These are phyloP conservation scores for Harrya chromipes DNA, from an alignment of 768 basidiomycete genomes.

Conservation along the genomic window DNA sequence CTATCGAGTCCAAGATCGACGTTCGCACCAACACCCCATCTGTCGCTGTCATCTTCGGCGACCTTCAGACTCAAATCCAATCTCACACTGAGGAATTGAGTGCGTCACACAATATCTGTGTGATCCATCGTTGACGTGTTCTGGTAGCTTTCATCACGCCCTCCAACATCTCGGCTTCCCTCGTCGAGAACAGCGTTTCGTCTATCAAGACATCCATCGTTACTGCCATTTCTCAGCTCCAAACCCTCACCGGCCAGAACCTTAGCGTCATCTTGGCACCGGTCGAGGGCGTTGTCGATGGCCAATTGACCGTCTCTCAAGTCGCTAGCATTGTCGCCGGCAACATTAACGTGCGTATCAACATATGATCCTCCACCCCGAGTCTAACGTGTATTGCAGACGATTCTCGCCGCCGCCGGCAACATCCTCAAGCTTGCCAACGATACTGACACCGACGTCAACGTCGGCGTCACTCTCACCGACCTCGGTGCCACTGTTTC, in stretches of 20 bases:
- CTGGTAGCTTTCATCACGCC: constrained; percentile 23
- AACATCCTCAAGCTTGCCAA: constrained; percentile 19
- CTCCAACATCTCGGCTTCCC: constrained; percentile 22
- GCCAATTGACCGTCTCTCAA: constrained; percentile 22
- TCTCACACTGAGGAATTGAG: constrained; percentile 23
- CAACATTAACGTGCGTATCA: constrained; percentile 20
- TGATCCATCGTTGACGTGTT: background rate
- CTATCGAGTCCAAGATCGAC: background rate
- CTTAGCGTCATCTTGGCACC: constrained; percentile 24
- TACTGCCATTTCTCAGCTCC: constrained; percentile 20
- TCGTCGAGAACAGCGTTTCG: constrained; percentile 19
- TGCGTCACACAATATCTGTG: constrained; percentile 14
- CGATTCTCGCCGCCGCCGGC: constrained; percentile 27
- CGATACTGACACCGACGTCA: background rate
- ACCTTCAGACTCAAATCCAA: constrained; percentile 12
- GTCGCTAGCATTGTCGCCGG: constrained; percentile 25
- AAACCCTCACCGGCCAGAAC: constrained; percentile 25
- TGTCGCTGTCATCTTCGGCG: constrained; percentile 29
- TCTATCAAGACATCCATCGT: constrained; percentile 24
- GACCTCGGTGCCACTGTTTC: constrained; percentile 21
- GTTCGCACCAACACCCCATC: constrained; percentile 4
- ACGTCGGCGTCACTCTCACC: background rate
- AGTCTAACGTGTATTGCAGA: constrained; percentile 9
- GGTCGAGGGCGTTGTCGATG: constrained; percentile 13
- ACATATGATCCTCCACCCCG: background rate